A percentile compares a stretch with the other conserved stretches of the same genome.
Evolutionary conservation across 208 protist genomes (phyloP).

Genomic region (Leishmania lainsoni): DNA sequence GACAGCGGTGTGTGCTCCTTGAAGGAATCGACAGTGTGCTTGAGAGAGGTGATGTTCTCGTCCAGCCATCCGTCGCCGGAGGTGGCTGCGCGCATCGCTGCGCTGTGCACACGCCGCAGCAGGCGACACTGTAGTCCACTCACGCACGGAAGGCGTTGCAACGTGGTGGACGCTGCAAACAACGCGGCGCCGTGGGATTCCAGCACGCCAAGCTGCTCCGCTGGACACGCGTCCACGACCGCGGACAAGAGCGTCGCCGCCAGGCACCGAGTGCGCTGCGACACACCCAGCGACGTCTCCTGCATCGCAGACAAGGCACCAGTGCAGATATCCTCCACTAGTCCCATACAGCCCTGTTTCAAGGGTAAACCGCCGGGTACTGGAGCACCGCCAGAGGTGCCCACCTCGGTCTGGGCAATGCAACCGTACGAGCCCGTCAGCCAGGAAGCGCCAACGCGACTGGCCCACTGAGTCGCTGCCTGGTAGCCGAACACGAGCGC

Average conservation of each 20-base stretch:
- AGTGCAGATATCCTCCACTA: conserved; percentile 34
- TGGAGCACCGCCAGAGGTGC: neutral
- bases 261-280: conserved; percentile 49
- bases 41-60: conserved; percentile 12
- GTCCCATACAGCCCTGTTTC: neutral
- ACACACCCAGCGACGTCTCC: conserved; percentile 27
- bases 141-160: conserved; percentile 43
- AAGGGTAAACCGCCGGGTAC: neutral
- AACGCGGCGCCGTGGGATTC: conserved; percentile 35
- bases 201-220: conserved; percentile 4
- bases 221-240: conserved; percentile 27
- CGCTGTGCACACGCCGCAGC: conserved; percentile 35
- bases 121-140: conserved; percentile 71
- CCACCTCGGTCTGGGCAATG: neutral
- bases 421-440: conserved; percentile 11
- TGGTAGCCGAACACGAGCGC: conserved; percentile 31
- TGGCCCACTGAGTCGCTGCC: conserved; percentile 27
- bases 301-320: conserved; percentile 33
- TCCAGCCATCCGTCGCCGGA: conserved; percentile 15
- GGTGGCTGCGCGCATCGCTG: conserved; percentile 15
- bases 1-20: neutral
- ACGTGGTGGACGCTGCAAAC: conserved; percentile 42
- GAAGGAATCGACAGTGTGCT: conserved; percentile 8
- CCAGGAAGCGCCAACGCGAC: conserved; percentile 23
- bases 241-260: conserved; percentile 27